Evolutionary conservation across 2,329 filamentous ascomycete species (phyloP), one percentile per base, ranked within the genome.

Genomic region (Penicillium rolfsii): DNA sequence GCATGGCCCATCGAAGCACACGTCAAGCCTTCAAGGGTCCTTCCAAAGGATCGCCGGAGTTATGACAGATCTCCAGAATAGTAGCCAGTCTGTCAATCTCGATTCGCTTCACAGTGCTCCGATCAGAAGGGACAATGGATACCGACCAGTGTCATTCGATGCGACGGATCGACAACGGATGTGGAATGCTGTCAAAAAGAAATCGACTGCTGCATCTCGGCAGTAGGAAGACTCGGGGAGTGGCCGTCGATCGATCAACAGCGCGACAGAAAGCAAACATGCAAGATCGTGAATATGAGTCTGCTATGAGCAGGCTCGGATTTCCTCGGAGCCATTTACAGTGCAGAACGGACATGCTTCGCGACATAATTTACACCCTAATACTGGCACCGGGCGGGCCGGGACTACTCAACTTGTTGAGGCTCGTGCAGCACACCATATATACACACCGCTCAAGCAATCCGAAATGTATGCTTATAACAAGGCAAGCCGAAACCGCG

Each of bases 131-230:
- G 59, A 36, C 19, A 57, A 57, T 33, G 12, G 48, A 40, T 53
- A 28, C 35, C 50, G n/a, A 52, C 28, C 35, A 28, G 49, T 28
- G 52, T 36, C 53, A 38, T 30, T 28, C 22, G 26, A 60, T 38
- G 57, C 33, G 52, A 62, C 43, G 56, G 62, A 64, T 64, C 57
- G 60, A 55, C 57, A 60, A 59, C 59, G 56, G 58, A 2, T 30
- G 38, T 22, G 56, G 60, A 64, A 64, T 64, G 60, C 62, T 64
- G 62, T 64, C 62, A 58, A 61, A 58, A 58, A 57, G 53, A 33
- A 35, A 35, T 35, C 14, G 49, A 50, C 59, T 59, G 30, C 30
- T 33, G 30, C 30, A 33, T 33, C 8, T 2, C 30, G 9, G 59
- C 52, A 61, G 59, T 48, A 61, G 59, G 62, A 56, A 45, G 41